Conservation (phyloP, 1,284 basidiomycete species). For the Moniliella sp. region DNA sequence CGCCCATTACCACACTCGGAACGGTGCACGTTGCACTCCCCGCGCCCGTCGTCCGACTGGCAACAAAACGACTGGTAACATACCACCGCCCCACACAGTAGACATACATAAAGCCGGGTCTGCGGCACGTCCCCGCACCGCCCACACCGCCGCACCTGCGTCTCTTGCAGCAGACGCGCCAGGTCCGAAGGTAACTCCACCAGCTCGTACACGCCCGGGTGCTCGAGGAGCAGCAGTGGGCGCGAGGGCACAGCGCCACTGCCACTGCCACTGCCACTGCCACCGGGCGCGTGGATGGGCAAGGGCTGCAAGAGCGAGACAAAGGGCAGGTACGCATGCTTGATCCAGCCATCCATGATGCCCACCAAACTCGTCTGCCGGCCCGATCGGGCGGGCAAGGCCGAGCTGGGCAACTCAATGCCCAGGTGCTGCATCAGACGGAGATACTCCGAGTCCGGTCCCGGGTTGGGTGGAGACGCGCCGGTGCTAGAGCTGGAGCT, state of each 20-base stretch:
- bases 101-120: conserved; percentile 68
- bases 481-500: too few species aligned
- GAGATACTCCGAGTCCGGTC: conserved; percentile 13
- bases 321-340: conserved; percentile 26
- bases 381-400: conserved; percentile 17
- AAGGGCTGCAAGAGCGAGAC: conserved; percentile 28
- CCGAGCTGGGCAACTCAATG: conserved; percentile 18
- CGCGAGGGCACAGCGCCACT: too few species aligned
- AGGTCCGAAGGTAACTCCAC: conserved; percentile 58
- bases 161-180: conserved; percentile 58
- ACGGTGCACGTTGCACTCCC: conserved; percentile 84
- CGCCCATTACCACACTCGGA: conserved; percentile 80
- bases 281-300: too few species aligned
- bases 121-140: conserved; percentile 60
- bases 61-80: conserved; percentile 90
- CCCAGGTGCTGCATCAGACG: conserved; percentile 13
- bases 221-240: conserved; percentile 46
- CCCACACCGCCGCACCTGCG: conserved; percentile 48
- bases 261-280: too few species aligned
- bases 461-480: neutral
- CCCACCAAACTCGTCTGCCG: conserved; percentile 24
- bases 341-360: conserved; percentile 31
- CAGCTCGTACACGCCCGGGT: conserved; percentile 63
- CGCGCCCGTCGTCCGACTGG: conserved; percentile 41
- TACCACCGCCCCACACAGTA: conserved; percentile 66